phyloP scores from a whole-genome alignment of 495 filamentous ascomycete species.

The Penicillium pancosmium region DNA sequence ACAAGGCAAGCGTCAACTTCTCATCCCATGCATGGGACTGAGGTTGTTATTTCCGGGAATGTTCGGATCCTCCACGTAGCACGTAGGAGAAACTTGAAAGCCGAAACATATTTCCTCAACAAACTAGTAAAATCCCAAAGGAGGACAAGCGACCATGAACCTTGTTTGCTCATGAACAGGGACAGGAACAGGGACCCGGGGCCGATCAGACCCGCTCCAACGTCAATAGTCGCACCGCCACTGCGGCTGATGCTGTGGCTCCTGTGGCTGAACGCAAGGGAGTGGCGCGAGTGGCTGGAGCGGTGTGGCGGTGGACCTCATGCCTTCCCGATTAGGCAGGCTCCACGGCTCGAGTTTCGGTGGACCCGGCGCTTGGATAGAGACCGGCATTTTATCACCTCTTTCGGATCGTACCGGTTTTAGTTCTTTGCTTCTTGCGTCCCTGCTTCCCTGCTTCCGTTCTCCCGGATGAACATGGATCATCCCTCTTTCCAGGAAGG shows the following conservation, averaged over 20 bases:
- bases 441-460: constrained; percentile 1
- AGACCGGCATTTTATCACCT: background rate
- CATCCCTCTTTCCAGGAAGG: constrained; percentile 13
- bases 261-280: constrained; percentile 29
- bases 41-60: background rate
- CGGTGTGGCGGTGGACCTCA: constrained; percentile 26
- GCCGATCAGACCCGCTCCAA: constrained; percentile 8
- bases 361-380: constrained; percentile 5
- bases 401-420: constrained; percentile 1
- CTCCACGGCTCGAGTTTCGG: background rate
- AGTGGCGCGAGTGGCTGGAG: constrained; percentile 22
- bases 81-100: background rate
- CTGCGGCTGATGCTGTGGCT: constrained; percentile 26
- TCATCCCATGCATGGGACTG: background rate
- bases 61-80: background rate
- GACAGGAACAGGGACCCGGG: too few species aligned
- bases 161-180: constrained; percentile 7
- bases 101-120: too few species aligned
- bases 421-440: background rate
- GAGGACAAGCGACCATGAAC: background rate
- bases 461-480: constrained; percentile 11
- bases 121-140: constrained; percentile 11
- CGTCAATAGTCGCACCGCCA: constrained; percentile 29
- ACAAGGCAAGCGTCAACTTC: background rate
- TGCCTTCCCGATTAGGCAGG: constrained; percentile 19